Evolutionary conservation across 1,139 yeast genomes (phyloP).

Genomic region (Sugiyamaella grinbergsii): DNA sequence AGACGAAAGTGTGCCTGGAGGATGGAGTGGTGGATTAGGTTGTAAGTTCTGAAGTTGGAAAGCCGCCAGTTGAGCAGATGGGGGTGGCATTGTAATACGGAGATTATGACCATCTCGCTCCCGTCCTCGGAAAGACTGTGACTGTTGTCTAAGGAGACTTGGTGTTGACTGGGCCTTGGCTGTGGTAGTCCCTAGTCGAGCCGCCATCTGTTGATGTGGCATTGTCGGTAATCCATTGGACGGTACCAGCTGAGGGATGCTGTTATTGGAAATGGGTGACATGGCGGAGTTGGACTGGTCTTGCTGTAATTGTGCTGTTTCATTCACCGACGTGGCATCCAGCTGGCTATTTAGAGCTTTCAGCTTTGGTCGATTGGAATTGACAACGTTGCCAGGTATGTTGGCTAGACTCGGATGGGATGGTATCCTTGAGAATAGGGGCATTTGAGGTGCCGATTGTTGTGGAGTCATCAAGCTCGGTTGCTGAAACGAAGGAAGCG

Average conservation of each 20-base stretch:
- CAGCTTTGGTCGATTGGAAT: constrained; percentile 18
- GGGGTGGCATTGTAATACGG: constrained; percentile 38
- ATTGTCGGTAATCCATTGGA: constrained; percentile 16
- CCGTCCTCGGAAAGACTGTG: constrained; percentile 18
- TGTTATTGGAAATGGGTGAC: constrained; percentile 4
- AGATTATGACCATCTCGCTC: constrained; percentile 24
- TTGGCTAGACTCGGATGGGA: no score
- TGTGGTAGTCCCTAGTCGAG: constrained; percentile 1
- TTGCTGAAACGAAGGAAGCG: constrained; percentile 7
- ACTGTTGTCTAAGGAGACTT: constrained; percentile 12
- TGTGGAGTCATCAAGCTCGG: no score
- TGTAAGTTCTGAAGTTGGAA: constrained; percentile 9
- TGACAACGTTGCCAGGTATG: background rate
- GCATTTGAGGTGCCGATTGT: no score
- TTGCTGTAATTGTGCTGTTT: background rate
- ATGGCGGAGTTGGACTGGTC: background rate
- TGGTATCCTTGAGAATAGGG: no score
- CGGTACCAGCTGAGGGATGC: constrained; percentile 12
- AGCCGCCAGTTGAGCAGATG: constrained; percentile 26
- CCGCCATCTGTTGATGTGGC: background rate
- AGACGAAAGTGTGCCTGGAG: constrained; percentile 14
- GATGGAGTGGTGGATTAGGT: constrained; percentile 6
- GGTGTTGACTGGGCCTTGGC: constrained; percentile 7
- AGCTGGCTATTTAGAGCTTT: constrained; percentile 17
- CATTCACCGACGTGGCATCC: constrained; percentile 3